Percentiles rank a stretch among this genome's conserved stretches.
phyloP scores from a whole-genome alignment of 116 monocot species.

The Zostera marina region DNA sequence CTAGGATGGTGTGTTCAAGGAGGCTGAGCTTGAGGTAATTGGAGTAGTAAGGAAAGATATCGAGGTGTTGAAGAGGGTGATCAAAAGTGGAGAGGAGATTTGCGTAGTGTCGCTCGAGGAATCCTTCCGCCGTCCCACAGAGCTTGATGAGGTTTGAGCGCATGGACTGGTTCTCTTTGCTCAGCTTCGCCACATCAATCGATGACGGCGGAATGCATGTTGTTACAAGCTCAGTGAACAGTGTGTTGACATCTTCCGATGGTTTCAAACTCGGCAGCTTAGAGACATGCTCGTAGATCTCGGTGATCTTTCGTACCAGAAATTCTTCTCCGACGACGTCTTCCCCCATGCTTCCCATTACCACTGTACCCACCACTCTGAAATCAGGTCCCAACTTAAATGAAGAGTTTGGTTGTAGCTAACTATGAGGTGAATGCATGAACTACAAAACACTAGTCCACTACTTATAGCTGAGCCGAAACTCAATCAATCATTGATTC shows the following conservation, averaged over 20 bases:
- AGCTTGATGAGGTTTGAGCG: conserved; percentile 19
- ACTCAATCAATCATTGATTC: too few species aligned
- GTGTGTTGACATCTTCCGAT: conserved; percentile 16
- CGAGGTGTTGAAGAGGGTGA: conserved; percentile 20
- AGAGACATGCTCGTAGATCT: conserved; percentile 15
- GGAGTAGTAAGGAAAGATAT: conserved; percentile 33
- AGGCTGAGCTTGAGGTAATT: conserved; percentile 32
- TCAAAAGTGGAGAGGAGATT: conserved; percentile 11
- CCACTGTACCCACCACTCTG: too few species aligned
- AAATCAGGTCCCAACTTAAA: too few species aligned
- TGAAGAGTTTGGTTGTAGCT: too few species aligned
- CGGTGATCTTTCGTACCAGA: conserved; percentile 21
- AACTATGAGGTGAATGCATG: too few species aligned
- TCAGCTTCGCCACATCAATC: conserved; percentile 26
- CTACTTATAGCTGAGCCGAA: too few species aligned
- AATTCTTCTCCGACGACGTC: neutral
- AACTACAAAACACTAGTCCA: too few species aligned
- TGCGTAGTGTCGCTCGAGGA: conserved; percentile 34
- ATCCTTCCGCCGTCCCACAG: conserved; percentile 28
- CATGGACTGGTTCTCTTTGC: conserved; percentile 8
- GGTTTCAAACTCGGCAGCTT: conserved; percentile 28
- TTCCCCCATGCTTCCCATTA: neutral
- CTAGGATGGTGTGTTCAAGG: conserved; percentile 24
- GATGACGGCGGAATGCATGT: conserved; percentile 38
- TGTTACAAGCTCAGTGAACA: conserved; percentile 36